Conservation (phyloP, 768 basidiomycete genomes). For the Serendipita vermifera region DNA sequence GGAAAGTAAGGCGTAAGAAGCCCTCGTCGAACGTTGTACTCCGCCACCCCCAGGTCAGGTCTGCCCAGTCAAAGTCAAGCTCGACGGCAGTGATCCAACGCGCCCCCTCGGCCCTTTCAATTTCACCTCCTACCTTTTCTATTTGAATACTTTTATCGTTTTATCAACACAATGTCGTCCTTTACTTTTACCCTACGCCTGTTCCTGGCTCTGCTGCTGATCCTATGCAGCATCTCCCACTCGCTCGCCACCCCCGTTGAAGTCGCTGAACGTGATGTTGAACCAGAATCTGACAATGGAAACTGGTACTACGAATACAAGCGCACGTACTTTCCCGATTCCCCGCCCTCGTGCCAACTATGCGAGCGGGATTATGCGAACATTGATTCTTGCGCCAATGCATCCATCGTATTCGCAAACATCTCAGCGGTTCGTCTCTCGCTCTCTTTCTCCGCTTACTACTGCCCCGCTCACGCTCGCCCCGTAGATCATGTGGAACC, state of each 20-base stretch:
- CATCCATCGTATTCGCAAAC: slow-evolving; percentile 41
- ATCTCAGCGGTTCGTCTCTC: background rate
- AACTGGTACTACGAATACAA: background rate
- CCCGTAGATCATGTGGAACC: slow-evolving; percentile 46
- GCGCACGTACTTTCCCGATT: slow-evolving; percentile 32
- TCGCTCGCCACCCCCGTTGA: background rate
- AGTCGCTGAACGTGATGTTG: background rate
- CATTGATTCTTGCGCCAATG: slow-evolving; percentile 46
- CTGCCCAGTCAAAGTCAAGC: background rate
- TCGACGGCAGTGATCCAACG: too few relatives aligned
- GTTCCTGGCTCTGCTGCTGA: background rate
- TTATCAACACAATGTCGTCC: background rate
- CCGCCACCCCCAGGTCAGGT: background rate
- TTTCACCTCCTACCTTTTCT: slow-evolving; percentile 39
- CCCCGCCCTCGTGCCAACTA: slow-evolving; percentile 45
- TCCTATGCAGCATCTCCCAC: background rate
- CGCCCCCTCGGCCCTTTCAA: slow-evolving; percentile 20
- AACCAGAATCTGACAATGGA: background rate
- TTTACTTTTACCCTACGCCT: background rate
- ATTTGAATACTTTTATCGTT: slow-evolving; percentile 38
- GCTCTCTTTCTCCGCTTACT: too few relatives aligned
- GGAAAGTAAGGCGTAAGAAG: background rate
- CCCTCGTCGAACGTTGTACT: slow-evolving; percentile 7
- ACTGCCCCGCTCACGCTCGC: background rate
- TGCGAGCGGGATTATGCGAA: slow-evolving; percentile 38